These are phyloP conservation scores for Lavandula angustifolia DNA, from an alignment of 257 asterid species.

Conservation along the genomic window DNA sequence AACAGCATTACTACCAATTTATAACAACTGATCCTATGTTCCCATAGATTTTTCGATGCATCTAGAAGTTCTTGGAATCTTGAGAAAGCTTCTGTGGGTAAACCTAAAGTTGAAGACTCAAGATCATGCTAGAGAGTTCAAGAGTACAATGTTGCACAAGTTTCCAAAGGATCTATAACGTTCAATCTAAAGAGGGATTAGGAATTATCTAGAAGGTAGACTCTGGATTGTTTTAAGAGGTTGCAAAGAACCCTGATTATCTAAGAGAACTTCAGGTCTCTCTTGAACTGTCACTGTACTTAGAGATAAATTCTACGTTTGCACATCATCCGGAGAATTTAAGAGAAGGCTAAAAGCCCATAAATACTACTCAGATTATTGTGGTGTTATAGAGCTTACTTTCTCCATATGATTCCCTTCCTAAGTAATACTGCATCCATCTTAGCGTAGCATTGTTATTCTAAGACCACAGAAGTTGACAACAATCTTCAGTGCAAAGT, in stretches of 20 bases:
- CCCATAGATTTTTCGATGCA: neutral
- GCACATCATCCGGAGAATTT: neutral
- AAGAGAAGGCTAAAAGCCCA: neutral
- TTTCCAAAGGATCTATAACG: neutral
- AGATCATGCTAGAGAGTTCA: neutral
- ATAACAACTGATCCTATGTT: neutral
- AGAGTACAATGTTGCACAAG: neutral
- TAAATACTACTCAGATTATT: neutral
- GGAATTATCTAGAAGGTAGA: neutral
- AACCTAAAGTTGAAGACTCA: slow-evolving; percentile 2
- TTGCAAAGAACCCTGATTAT: neutral
- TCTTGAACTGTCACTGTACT: neutral
- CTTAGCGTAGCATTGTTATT: neutral
- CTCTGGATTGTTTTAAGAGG: neutral
- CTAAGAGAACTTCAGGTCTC: neutral
- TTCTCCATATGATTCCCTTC: neutral
- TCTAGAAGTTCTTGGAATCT: neutral
- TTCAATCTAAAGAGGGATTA: neutral
- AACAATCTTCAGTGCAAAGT: neutral
- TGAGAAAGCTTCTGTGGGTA: neutral
- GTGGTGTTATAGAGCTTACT: slow-evolving; percentile 8
- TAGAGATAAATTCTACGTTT: neutral
- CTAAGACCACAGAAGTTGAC: neutral
- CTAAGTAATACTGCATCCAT: neutral
- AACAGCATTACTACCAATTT: slow-evolving; percentile 25